Evolutionary conservation across 2,329 filamentous ascomycete genomes (phyloP), one percentile per base, ranked within the genome.

Genomic region (Epichloe scottii): DNA sequence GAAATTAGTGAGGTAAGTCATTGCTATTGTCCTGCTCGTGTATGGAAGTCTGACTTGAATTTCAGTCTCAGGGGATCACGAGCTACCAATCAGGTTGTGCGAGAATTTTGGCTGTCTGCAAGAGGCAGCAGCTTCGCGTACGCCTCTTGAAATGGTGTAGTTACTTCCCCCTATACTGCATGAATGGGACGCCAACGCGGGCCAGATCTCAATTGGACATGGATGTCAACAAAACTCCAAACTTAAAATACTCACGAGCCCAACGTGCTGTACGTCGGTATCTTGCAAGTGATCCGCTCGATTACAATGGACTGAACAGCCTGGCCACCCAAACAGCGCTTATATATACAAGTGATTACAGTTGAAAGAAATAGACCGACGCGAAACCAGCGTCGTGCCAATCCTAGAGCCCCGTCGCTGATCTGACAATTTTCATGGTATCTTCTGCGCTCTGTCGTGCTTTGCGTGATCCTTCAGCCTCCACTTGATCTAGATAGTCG

Each of bases 71-170:
- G 85, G 39, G 85, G 85, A 7, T 72, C 77, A 1, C 74, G 77
- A 55, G 69, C 74, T 47, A 87, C 84, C 3, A 86, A 83, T 55
- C 75, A 81, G 50, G 72, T 86, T 1, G 78, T 87, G 3, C 76
- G 79, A 53, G 82, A 87, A 33, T 89, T 89, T 61, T 89, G 84
- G 81, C 67, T 87, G n/a, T 72, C 75, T 2, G 83, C 82, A 54
- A 72, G 84, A 54, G 78, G 78, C 6, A 74, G 75, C 0, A 79
- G 71, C 58, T 84, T 82, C 64, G 71, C 78, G 8, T 84, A 83
- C 64, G 75, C 71, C 46, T 81, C 79, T 43, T 82, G 58, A 60
- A 8, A 4, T 17, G 3, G 5, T 41, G 19, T 1, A 14, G 4
- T 23, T 4, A 26, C 26, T 49, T 11, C 35, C 26, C 38, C 44